A percentile compares a stretch with the other conserved stretches of the same genome.
Evolutionary conservation across 1,139 yeast genomes (phyloP).

Genomic region (Debaryomyces fabryi): DNA sequence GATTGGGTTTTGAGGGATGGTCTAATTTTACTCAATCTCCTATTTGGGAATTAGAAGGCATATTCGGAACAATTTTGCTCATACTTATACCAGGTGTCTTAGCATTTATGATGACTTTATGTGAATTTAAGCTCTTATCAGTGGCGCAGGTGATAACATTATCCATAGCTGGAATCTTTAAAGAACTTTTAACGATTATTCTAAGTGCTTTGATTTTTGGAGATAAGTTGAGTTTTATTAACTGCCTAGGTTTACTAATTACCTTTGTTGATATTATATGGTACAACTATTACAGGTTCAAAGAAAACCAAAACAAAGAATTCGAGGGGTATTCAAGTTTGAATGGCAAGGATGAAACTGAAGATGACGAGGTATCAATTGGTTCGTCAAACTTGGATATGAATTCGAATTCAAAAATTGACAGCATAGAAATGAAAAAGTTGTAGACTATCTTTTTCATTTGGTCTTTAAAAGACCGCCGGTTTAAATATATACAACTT

Average conservation of each 20-base stretch:
- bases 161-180: slow-evolving; percentile 89
- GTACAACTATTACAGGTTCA: slow-evolving; percentile 69
- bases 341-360: not conserved
- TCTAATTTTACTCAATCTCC: slow-evolving; percentile 50
- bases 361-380: slow-evolving; percentile 5
- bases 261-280: slow-evolving; percentile 78
- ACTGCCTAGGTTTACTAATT: slow-evolving; percentile 74
- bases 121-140: slow-evolving; percentile 82
- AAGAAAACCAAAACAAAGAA: slow-evolving; percentile 22
- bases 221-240: slow-evolving; percentile 67
- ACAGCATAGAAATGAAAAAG: slow-evolving; percentile 5
- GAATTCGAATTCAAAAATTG: slow-evolving; percentile 2
- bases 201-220: slow-evolving; percentile 73
- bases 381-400: not conserved
- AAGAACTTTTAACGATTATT: slow-evolving; percentile 81
- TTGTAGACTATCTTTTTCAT: not conserved
- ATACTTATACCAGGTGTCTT: slow-evolving; percentile 79
- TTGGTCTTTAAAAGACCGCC: not conserved
- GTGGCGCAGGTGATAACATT: slow-evolving; percentile 85
- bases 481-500: not conserved
- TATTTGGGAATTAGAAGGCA: slow-evolving; percentile 66
- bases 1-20: slow-evolving; percentile 69
- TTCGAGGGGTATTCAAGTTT: slow-evolving; percentile 9
- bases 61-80: slow-evolving; percentile 54
- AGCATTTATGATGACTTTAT: slow-evolving; percentile 87